phyloP scores from a whole-genome alignment of 2,329 filamentous ascomycete species.

The Paracoccidioides lutzii region DNA sequence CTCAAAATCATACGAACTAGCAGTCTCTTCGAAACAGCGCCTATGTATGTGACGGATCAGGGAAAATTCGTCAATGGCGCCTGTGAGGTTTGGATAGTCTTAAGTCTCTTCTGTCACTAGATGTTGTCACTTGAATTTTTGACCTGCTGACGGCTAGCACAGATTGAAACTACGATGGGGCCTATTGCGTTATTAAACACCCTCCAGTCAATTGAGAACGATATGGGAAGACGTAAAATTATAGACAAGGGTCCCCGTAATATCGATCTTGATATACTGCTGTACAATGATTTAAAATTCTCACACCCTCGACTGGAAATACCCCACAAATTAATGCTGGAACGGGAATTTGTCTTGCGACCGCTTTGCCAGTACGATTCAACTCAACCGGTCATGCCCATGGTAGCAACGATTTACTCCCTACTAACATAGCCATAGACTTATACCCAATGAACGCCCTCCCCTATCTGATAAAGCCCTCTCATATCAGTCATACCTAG shows the following conservation, averaged over 20 bases:
- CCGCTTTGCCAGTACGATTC: conserved; percentile 50
- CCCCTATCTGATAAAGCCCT: conserved; percentile 18
- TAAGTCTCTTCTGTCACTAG: conserved; percentile 2
- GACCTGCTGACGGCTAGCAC: background rate
- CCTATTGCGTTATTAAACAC: conserved; percentile 65
- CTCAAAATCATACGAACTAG: conserved; percentile 71
- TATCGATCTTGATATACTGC: conserved; percentile 84
- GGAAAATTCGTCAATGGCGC: conserved; percentile 81
- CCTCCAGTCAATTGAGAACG: conserved; percentile 71
- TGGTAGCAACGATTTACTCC: background rate
- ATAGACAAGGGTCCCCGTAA: conserved; percentile 90
- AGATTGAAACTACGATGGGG: conserved; percentile 69
- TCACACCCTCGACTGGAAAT: conserved; percentile 62
- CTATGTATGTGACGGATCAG: conserved; percentile 93
- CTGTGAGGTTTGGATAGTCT: conserved; percentile 56
- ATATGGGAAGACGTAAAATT: conserved; percentile 65
- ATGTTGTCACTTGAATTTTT: background rate
- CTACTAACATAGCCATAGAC: conserved; percentile 15
- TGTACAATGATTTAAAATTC: conserved; percentile 59
- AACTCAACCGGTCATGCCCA: conserved; percentile 7
- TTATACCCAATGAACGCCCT: conserved; percentile 29
- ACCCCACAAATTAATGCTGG: conserved; percentile 72
- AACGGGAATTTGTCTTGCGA: conserved; percentile 85
- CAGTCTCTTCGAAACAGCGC: conserved; percentile 82
- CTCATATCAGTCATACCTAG: conserved; percentile 25